phyloP scores from a whole-genome alignment of 2,329 filamentous ascomycete species.

The Hymenoscyphus scutula region DNA sequence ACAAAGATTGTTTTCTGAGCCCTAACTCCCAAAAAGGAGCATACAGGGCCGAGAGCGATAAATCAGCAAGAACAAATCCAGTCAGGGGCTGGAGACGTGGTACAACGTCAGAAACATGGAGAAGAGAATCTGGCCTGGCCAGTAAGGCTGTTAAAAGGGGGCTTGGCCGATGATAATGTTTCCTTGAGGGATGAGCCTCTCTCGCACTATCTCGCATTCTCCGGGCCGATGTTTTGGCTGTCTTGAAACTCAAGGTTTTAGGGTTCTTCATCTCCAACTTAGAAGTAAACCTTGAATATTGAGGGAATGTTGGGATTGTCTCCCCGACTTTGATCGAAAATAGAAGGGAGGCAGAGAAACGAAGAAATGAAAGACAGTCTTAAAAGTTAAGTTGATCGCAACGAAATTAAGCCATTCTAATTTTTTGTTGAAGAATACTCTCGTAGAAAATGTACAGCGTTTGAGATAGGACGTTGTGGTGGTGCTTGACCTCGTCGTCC shows the following conservation, averaged over 20 bases:
- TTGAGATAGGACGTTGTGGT: too few species aligned
- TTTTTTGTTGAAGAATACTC: too few species aligned
- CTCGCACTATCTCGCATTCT: background rate
- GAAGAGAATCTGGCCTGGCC: background rate
- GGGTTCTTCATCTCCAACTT: background rate
- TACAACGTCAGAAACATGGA: background rate
- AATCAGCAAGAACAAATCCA: background rate
- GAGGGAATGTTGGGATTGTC: background rate
- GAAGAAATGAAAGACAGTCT: background rate
- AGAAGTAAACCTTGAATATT: background rate
- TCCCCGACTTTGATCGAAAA: background rate
- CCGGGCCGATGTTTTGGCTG: background rate
- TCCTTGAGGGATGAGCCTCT: background rate
- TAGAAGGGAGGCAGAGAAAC: background rate
- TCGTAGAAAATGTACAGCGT: too few species aligned
- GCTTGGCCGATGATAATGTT: background rate
- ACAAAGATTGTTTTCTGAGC: background rate
- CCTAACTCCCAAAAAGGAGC: too few species aligned
- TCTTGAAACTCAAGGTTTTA: background rate
- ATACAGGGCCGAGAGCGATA: background rate
- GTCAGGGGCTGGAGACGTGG: background rate
- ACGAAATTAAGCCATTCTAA: too few species aligned
- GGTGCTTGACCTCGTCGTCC: too few species aligned
- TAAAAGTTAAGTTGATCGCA: too few species aligned
- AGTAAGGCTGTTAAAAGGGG: too few species aligned